phyloP scores from a whole-genome alignment of 352 stramenopile species.

The Plasmopara muralis region DNA sequence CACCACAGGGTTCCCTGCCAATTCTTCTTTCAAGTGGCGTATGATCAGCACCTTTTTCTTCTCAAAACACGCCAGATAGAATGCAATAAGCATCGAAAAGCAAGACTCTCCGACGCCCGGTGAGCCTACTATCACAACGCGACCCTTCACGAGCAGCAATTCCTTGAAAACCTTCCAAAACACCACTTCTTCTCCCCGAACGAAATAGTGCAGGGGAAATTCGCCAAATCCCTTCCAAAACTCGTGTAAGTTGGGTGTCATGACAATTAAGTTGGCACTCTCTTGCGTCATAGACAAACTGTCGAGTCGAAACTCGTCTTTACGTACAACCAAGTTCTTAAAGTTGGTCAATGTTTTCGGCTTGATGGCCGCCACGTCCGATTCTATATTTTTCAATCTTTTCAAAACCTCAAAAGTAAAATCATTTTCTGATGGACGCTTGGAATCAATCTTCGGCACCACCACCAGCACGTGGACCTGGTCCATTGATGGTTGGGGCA shows the following conservation, averaged over 20 bases:
- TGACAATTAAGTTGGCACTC: too few relatives aligned
- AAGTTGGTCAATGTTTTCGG: too few relatives aligned
- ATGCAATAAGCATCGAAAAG: not conserved
- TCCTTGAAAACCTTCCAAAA: not conserved
- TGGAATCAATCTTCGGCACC: not conserved
- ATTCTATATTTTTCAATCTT: too few relatives aligned
- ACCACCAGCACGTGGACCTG: conserved; percentile 9
- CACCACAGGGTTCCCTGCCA: not conserved
- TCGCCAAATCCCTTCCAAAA: too few relatives aligned
- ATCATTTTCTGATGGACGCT: too few relatives aligned
- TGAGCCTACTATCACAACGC: conserved; percentile 2
- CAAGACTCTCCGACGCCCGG: not conserved
- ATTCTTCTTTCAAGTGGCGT: not conserved
- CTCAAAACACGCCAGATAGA: not conserved
- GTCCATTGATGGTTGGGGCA: not conserved
- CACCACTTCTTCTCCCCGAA: not conserved
- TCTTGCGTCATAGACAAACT: too few relatives aligned
- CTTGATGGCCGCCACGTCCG: too few relatives aligned
- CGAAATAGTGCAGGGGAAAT: too few relatives aligned
- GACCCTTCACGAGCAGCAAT: not conserved
- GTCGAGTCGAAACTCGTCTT: too few relatives aligned
- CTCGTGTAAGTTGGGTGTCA: too few relatives aligned
- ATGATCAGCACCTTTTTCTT: conserved; percentile 1
- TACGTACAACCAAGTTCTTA: too few relatives aligned
- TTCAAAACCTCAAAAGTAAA: too few relatives aligned